Percentiles rank a stretch among this genome's conserved stretches.
phyloP scores from a whole-genome alignment of 768 basidiomycete genomes.

The Sarcodon sp. region DNA sequence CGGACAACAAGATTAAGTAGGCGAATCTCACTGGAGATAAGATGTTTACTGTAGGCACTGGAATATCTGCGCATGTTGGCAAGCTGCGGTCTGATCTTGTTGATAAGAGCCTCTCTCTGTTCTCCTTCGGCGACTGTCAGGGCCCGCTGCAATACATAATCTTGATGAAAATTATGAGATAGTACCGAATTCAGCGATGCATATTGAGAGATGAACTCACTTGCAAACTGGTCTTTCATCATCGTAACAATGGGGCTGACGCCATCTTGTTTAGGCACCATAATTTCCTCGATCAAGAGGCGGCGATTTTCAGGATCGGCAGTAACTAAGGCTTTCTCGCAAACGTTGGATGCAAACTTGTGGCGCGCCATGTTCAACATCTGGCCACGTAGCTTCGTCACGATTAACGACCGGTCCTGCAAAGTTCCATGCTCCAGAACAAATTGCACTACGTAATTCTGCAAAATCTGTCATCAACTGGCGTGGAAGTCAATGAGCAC shows the following conservation, averaged over 20 bases:
- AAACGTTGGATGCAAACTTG: slow-evolving; percentile 94
- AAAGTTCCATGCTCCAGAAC: slow-evolving; percentile 71
- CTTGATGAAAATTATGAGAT: slow-evolving; percentile 21
- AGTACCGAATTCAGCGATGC: not conserved
- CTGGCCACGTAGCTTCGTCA: slow-evolving; percentile 61
- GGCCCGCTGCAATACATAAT: slow-evolving; percentile 80
- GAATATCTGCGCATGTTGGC: slow-evolving; percentile 59
- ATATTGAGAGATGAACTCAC: slow-evolving; percentile 29
- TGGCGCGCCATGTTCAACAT: slow-evolving; percentile 72
- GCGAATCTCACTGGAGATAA: slow-evolving; percentile 53
- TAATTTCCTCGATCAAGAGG: slow-evolving; percentile 70
- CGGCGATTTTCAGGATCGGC: slow-evolving; percentile 54
- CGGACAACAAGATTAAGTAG: not conserved
- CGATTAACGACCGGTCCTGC: slow-evolving; percentile 54
- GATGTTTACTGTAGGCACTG: slow-evolving; percentile 67
- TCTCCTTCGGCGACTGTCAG: slow-evolving; percentile 55
- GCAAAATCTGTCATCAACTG: slow-evolving; percentile 9
- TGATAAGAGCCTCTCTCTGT: slow-evolving; percentile 56
- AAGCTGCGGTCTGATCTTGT: slow-evolving; percentile 53
- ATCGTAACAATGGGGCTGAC: slow-evolving; percentile 51
- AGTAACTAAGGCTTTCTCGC: slow-evolving; percentile 75
- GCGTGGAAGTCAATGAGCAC: not conserved
- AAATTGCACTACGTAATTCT: slow-evolving; percentile 96
- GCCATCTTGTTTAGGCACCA: slow-evolving; percentile 51
- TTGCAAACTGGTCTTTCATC: slow-evolving; percentile 86